These are phyloP conservation scores for Globisporangium recalcitrans DNA, from an alignment of 352 stramenopile species.

Conservation along the genomic window DNA sequence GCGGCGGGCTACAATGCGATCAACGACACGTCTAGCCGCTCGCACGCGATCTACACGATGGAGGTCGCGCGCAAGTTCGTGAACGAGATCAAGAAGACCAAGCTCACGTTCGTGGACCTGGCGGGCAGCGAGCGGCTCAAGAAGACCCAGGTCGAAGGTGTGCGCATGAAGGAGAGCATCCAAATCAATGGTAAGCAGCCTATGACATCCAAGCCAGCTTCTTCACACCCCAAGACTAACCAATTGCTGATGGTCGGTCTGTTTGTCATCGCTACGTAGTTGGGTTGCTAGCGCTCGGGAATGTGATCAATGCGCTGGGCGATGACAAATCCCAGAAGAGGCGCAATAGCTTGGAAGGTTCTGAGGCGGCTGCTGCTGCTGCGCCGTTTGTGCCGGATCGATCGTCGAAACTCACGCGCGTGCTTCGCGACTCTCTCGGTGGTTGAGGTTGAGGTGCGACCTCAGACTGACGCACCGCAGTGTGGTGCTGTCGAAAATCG, in stretches of 20 bases:
- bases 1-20: conserved; percentile 39
- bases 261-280: conserved; percentile 16
- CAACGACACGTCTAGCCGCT: conserved; percentile 58
- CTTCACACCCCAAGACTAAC: background rate
- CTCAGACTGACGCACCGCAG: too few relatives aligned
- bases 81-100: conserved; percentile 43
- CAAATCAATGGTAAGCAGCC: conserved; percentile 41
- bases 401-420: conserved; percentile 46
- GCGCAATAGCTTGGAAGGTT: conserved; percentile 16
- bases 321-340: conserved; percentile 31
- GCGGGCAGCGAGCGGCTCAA: conserved; percentile 53
- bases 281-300: conserved; percentile 40
- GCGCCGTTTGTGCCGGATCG: conserved; percentile 37
- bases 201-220: too few relatives aligned
- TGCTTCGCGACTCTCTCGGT: conserved; percentile 47
- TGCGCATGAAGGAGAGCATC: conserved; percentile 46
- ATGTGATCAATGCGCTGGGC: conserved; percentile 52
- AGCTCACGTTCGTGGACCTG: conserved; percentile 61
- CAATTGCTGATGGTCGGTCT: too few relatives aligned
- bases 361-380: background rate
- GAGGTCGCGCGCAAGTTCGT: conserved; percentile 36
- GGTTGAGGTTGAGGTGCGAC: too few relatives aligned
- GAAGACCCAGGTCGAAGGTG: conserved; percentile 48
- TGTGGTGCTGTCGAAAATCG: too few relatives aligned
- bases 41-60: conserved; percentile 57